Evolutionary conservation across 176 grass and related monocot genomes (phyloP).

Genomic region (Musa acuminata): DNA sequence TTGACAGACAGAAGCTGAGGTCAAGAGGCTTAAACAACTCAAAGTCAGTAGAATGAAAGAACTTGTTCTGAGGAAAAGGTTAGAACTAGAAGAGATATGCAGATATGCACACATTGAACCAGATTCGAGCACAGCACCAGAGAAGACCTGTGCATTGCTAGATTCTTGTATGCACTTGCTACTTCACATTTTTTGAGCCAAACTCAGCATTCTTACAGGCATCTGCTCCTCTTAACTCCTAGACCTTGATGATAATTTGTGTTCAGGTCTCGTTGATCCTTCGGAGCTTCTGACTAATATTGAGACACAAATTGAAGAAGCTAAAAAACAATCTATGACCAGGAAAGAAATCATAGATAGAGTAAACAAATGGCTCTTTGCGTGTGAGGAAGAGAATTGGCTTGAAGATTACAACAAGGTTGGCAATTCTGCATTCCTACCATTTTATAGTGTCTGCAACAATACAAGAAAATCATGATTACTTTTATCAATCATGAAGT

Average conservation of each 20-base stretch:
- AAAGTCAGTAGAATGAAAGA: conserved; percentile 97
- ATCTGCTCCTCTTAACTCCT: conserved; percentile 7
- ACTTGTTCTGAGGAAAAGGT: conserved; percentile 83
- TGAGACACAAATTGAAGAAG: conserved; percentile 63
- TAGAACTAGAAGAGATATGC: conserved; percentile 90
- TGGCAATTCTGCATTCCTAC: neutral
- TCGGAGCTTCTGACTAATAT: conserved; percentile 86
- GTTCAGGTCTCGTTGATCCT: conserved; percentile 85
- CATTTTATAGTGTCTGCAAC: neutral
- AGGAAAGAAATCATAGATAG: conserved; percentile 88
- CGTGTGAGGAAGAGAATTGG: conserved; percentile 92
- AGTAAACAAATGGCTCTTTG: conserved; percentile 70
- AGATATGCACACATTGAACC: conserved; percentile 64
- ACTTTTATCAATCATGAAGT: no score
- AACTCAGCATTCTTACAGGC: neutral
- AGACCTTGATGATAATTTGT: conserved; percentile 10
- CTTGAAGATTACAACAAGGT: conserved; percentile 93
- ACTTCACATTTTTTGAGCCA: neutral
- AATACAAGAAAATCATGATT: neutral
- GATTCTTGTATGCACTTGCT: conserved; percentile 60
- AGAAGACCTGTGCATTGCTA: conserved; percentile 68
- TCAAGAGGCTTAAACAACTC: conserved; percentile 57
- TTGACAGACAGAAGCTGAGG: conserved; percentile 68
- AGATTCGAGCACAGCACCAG: conserved; percentile 72
- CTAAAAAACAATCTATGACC: conserved; percentile 54